Evolutionary conservation across 2,329 filamentous ascomycete species (phyloP).

Genomic region (Penicillium sp.): DNA sequence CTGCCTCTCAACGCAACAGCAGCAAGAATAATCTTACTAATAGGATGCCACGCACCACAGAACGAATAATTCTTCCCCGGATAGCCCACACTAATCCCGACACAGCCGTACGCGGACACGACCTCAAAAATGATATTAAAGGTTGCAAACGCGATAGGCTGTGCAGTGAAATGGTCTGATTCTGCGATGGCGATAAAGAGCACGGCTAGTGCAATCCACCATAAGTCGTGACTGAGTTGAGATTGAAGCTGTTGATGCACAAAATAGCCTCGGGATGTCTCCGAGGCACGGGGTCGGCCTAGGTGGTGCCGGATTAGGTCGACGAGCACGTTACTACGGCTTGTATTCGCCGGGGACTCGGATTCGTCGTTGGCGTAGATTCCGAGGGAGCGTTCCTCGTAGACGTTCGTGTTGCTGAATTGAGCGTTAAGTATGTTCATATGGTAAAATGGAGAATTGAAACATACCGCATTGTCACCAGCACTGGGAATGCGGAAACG

Average conservation of each 20-base stretch:
- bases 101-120: slow-evolving; percentile 57
- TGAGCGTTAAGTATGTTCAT: slow-evolving; percentile 1
- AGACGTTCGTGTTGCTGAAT: slow-evolving; percentile 65
- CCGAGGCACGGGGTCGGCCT: slow-evolving; percentile 21
- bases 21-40: slow-evolving; percentile 60
- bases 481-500: slow-evolving; percentile 37
- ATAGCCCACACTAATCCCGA: slow-evolving; percentile 60
- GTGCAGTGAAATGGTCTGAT: slow-evolving; percentile 52
- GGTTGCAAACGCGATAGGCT: slow-evolving; percentile 56
- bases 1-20: slow-evolving; percentile 59
- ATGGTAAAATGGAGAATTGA: background rate
- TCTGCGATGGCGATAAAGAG: slow-evolving; percentile 63
- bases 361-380: slow-evolving; percentile 37
- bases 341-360: slow-evolving; percentile 18
- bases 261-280: slow-evolving; percentile 48
- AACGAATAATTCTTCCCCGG: slow-evolving; percentile 57
- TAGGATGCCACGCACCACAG: slow-evolving; percentile 53
- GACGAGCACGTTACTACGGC: slow-evolving; percentile 24
- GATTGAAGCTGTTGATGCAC: slow-evolving; percentile 60
- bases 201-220: slow-evolving; percentile 63
- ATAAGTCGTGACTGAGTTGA: slow-evolving; percentile 66
- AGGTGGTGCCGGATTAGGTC: slow-evolving; percentile 29
- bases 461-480: slow-evolving; percentile 34
- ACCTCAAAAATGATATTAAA: slow-evolving; percentile 58
- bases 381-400: slow-evolving; percentile 67